phyloP scores from a whole-genome alignment of 345 rosid species.

The Aegle marmelos region DNA sequence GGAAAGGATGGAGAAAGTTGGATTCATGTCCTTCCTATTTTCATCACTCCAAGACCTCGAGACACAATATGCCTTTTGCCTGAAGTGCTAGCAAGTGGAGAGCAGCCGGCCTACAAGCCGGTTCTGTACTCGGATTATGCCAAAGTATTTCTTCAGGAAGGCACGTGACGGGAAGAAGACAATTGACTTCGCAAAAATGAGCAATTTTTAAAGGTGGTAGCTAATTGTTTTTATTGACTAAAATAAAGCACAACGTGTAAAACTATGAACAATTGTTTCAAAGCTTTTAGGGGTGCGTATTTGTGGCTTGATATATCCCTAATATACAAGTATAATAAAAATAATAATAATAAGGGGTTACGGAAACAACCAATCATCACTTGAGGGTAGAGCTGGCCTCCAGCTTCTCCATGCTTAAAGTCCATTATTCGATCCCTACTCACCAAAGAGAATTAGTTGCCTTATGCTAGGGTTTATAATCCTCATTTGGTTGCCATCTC shows the following conservation, averaged over 20 bases:
- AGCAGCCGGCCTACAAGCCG: slow-evolving; percentile 18
- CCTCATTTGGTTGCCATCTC: too few species aligned
- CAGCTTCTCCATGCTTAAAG: too few species aligned
- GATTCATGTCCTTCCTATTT: slow-evolving; percentile 27
- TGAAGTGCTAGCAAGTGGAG: slow-evolving; percentile 17
- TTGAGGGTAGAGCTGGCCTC: too few species aligned
- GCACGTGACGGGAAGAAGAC: slow-evolving; percentile 34
- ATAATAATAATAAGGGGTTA: too few species aligned
- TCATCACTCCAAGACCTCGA: slow-evolving; percentile 18
- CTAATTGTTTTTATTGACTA: neutral
- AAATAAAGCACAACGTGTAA: neutral
- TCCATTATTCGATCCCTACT: too few species aligned
- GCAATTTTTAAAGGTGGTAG: neutral
- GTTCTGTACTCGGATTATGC: slow-evolving; percentile 28
- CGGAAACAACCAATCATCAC: too few species aligned
- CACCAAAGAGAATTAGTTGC: too few species aligned
- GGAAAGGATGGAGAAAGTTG: slow-evolving; percentile 16
- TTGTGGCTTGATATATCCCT: too few species aligned
- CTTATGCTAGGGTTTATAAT: too few species aligned
- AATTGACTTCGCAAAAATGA: slow-evolving; percentile 20
- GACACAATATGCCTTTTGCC: slow-evolving; percentile 17
- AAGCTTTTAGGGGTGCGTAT: neutral
- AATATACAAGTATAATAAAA: too few species aligned
- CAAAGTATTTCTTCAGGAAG: slow-evolving; percentile 31
- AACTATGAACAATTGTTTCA: neutral